Conservation (phyloP, 805 yeast species). For the Cyberlindnera galapagoensis region DNA sequence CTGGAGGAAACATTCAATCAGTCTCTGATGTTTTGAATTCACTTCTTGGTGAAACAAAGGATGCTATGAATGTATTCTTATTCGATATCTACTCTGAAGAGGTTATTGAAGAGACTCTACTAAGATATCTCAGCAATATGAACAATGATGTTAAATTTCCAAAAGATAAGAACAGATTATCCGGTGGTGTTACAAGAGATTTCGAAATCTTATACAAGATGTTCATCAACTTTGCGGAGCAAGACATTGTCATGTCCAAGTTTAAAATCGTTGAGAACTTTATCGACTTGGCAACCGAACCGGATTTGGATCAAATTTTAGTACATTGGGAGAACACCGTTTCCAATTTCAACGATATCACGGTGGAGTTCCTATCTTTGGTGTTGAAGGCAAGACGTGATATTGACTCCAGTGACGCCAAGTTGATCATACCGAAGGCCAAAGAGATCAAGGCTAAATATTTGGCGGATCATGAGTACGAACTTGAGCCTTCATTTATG, state of each 20-base stretch:
- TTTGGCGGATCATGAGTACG: conserved; percentile 6
- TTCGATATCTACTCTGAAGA: conserved; percentile 49
- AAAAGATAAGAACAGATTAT: conserved; percentile 33
- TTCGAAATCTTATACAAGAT: conserved; percentile 47
- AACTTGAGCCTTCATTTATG: conserved; percentile 11
- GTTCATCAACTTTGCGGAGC: conserved; percentile 39
- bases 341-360: conserved; percentile 68
- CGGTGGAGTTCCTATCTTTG: conserved; percentile 60
- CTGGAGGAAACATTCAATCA: conserved; percentile 48
- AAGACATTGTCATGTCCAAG: conserved; percentile 38
- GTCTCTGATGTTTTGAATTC: conserved; percentile 71
- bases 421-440: conserved; percentile 10
- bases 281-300: conserved; percentile 45
- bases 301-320: conserved; percentile 41
- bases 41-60: conserved; percentile 59
- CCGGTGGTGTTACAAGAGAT: conserved; percentile 54
- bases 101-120: conserved; percentile 43
- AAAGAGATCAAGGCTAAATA: conserved; percentile 8
- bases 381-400: conserved; percentile 44
- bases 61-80: conserved; percentile 43
- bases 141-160: conserved; percentile 36
- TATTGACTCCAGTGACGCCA: conserved; percentile 21
- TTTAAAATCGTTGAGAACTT: conserved; percentile 57
- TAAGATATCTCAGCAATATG: conserved; percentile 43
- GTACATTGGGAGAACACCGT: conserved; percentile 57